A percentile compares a stretch with the other conserved stretches of the same genome.
Conservation (phyloP, 805 yeast genomes). For the Nakazawaea wyomingensis region DNA sequence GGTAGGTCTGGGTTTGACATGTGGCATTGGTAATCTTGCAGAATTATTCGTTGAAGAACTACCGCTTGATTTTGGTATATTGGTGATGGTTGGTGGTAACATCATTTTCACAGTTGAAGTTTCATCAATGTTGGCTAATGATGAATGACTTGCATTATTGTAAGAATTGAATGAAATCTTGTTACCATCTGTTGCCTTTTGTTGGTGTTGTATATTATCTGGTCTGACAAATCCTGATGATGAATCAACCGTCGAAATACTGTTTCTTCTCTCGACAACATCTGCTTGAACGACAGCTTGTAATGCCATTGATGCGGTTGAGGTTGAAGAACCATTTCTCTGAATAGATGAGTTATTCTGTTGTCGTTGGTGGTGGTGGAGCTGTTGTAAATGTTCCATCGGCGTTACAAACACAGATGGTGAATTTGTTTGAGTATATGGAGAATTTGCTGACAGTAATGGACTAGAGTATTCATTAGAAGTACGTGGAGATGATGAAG, state of each 20-base stretch:
- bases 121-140: constrained; percentile 4
- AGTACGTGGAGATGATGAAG: constrained; percentile 14
- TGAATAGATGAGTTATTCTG: not conserved
- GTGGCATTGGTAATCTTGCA: constrained; percentile 36
- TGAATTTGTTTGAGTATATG: not conserved
- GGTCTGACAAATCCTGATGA: constrained; percentile 19
- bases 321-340: constrained; percentile 12
- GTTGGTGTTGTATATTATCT: no score
- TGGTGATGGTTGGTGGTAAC: constrained; percentile 19
- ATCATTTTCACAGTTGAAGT: constrained; percentile 9
- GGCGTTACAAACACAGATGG: not conserved
- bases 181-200: no score
- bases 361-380: no score
- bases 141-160: constrained; percentile 2
- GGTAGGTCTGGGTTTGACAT: constrained; percentile 73
- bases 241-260: constrained; percentile 17
- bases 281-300: constrained; percentile 73
- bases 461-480: no score
- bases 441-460: not conserved
- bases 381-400: not conserved
- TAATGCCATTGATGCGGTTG: constrained; percentile 62
- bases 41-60: constrained; percentile 15
- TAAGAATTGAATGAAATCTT: not conserved
- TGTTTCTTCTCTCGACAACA: constrained; percentile 30
- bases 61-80: constrained; percentile 13